A percentile compares a stretch with the other conserved stretches of the same genome.
Conservation (phyloP, 106 monocot genomes). For the Dioscorea dumetorum region DNA sequence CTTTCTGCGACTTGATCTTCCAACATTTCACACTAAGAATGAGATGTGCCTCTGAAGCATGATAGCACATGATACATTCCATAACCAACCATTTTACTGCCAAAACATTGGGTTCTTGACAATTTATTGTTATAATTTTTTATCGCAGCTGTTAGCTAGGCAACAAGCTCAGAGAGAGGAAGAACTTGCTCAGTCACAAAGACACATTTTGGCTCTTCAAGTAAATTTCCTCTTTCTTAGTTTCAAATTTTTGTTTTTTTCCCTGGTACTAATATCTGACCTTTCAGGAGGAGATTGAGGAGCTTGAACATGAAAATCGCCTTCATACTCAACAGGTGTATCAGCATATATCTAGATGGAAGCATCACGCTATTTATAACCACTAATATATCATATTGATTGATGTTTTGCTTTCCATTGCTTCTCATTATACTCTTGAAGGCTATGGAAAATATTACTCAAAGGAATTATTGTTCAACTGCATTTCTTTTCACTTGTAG, state of each 20-base stretch:
- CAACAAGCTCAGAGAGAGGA: slow-evolving; percentile 99
- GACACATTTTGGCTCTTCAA: slow-evolving; percentile 93
- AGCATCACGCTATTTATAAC: neutral
- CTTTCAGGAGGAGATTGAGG: slow-evolving; percentile 90
- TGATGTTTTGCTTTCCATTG: neutral
- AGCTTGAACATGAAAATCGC: slow-evolving; percentile 94
- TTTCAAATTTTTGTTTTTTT: neutral
- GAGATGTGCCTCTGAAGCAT: too few species aligned
- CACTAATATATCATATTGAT: neutral
- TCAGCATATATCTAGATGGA: neutral
- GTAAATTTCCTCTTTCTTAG: slow-evolving; percentile 21
- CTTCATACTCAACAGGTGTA: slow-evolving; percentile 81
- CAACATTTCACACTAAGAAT: too few species aligned
- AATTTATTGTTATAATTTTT: slow-evolving; percentile 6
- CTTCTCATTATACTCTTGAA: neutral
- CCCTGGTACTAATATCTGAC: slow-evolving; percentile 5
- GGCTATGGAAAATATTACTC: neutral
- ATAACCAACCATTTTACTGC: too few species aligned
- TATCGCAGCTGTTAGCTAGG: slow-evolving; percentile 75
- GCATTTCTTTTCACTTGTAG: slow-evolving; percentile 18
- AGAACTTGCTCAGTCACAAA: slow-evolving; percentile 91
- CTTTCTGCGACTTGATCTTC: too few species aligned
- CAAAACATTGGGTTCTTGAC: too few species aligned
- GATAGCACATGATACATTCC: too few species aligned
- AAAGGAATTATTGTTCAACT: neutral